A percentile compares a stretch with the other conserved stretches of the same genome.
Evolutionary conservation across 371 early-diverging fungal genomes (phyloP).

Genomic region (Massospora cicadina): DNA sequence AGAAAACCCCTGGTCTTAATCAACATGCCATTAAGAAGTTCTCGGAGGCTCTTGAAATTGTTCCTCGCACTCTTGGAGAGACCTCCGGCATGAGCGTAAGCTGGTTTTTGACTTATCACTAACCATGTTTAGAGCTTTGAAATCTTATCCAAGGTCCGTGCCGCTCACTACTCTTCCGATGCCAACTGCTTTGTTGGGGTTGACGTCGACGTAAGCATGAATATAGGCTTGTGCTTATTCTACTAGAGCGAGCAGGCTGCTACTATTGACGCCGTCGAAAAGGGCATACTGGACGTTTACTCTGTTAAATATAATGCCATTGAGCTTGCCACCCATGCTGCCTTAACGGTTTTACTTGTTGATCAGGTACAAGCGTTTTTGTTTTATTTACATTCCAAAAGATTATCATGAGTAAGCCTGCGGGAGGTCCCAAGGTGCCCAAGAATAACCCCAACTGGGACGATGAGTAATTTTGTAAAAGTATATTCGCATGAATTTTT

Average conservation of each 20-base stretch:
- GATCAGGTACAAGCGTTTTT: slow-evolving; percentile 76
- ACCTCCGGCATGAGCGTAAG: slow-evolving; percentile 87
- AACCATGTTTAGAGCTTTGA: slow-evolving; percentile 41
- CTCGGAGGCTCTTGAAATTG: slow-evolving; percentile 89
- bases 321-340: slow-evolving; percentile 79
- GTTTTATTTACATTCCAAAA: not conserved
- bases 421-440: slow-evolving; percentile 88
- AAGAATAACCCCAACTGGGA: slow-evolving; percentile 85
- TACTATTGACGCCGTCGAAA: slow-evolving; percentile 55
- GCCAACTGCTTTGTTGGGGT: slow-evolving; percentile 37
- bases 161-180: slow-evolving; percentile 72
- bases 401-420: slow-evolving; percentile 96
- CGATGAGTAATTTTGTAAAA: slow-evolving; percentile 40
- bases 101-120: slow-evolving; percentile 8
- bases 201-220: slow-evolving; percentile 43
- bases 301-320: slow-evolving; percentile 72
- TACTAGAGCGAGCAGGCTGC: slow-evolving; percentile 38
- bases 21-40: slow-evolving; percentile 93
- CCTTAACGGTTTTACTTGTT: slow-evolving; percentile 85
- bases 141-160: slow-evolving; percentile 77
- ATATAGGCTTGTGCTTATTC: slow-evolving; percentile 14
- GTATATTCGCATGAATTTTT: not conserved
- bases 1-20: slow-evolving; percentile 83
- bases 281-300: slow-evolving; percentile 62
- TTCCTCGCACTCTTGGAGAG: slow-evolving; percentile 89